phyloP scores from a whole-genome alignment of 176 grass and related monocot genomes.

The Leersia perrieri region DNA sequence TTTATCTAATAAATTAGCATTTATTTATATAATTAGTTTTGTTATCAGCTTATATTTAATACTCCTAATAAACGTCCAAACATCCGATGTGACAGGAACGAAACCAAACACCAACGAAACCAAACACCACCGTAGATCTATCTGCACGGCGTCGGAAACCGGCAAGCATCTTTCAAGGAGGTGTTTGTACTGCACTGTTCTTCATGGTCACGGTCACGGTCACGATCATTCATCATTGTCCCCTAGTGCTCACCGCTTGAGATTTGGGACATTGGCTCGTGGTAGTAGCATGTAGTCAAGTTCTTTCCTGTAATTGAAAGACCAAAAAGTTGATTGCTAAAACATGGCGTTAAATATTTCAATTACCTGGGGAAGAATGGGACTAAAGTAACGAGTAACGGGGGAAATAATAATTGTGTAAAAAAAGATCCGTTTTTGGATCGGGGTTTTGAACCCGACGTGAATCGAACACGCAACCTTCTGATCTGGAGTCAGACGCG shows the following conservation, averaged over 20 bases:
- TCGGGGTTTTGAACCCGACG: slow-evolving; percentile 86
- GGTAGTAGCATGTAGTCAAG: not conserved
- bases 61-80: too few relatives aligned
- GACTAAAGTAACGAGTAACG: too few relatives aligned
- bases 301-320: not conserved
- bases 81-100: too few relatives aligned
- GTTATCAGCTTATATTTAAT: too few relatives aligned
- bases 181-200: not conserved
- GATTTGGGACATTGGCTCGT: not conserved
- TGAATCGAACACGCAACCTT: slow-evolving; percentile 99
- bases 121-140: too few relatives aligned
- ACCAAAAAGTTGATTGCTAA: not conserved
- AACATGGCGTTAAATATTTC: not conserved
- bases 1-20: too few relatives aligned
- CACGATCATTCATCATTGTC: not conserved
- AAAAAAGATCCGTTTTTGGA: not conserved
- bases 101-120: too few relatives aligned
- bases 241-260: not conserved
- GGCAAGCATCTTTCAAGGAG: not conserved
- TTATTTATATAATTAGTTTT: too few relatives aligned
- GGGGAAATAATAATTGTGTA: too few relatives aligned
- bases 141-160: too few relatives aligned
- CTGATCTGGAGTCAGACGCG: slow-evolving; percentile 99
- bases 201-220: not conserved
- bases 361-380: too few relatives aligned